A percentile compares a stretch with the other conserved stretches of the same genome.
Conservation (phyloP, 2,329 filamentous ascomycete species). For the Westerdykella aurantiaca region DNA sequence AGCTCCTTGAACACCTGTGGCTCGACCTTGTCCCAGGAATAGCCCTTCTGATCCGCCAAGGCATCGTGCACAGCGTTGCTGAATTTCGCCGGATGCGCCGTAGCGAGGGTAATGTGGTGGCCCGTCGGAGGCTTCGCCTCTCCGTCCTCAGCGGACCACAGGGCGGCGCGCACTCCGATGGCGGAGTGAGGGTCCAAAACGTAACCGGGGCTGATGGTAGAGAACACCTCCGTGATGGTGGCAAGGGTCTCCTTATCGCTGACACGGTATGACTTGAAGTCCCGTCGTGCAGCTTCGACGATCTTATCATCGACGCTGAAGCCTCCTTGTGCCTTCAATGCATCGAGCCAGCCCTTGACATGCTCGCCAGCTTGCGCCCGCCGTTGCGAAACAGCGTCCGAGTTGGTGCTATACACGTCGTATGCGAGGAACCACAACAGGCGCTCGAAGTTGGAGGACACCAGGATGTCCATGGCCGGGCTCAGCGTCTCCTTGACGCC, state of each 20-base stretch:
- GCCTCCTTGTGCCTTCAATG: slow-evolving; percentile 74
- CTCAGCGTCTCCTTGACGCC: slow-evolving; percentile 87
- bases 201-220: slow-evolving; percentile 53
- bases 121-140: slow-evolving; percentile 45
- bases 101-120: slow-evolving; percentile 78
- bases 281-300: slow-evolving; percentile 61
- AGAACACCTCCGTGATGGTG: slow-evolving; percentile 44
- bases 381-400: slow-evolving; percentile 38
- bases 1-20: slow-evolving; percentile 78
- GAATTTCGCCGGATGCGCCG: slow-evolving; percentile 95
- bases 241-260: slow-evolving; percentile 49
- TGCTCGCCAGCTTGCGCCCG: slow-evolving; percentile 59
- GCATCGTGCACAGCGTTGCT: slow-evolving; percentile 76
- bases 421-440: slow-evolving; percentile 89
- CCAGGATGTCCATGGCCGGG: slow-evolving; percentile 96
- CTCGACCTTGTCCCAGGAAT: slow-evolving; percentile 71
- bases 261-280: slow-evolving; percentile 75
- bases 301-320: slow-evolving; percentile 76
- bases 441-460: slow-evolving; percentile 94
- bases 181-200: slow-evolving; percentile 90
- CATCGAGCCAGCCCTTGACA: slow-evolving; percentile 69
- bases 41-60: slow-evolving; percentile 63
- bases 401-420: slow-evolving; percentile 37
- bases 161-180: slow-evolving; percentile 72
- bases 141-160: slow-evolving; percentile 55